Evolutionary conservation across 768 basidiomycete genomes (phyloP).

Genomic region (Boletellus ananiceps): DNA sequence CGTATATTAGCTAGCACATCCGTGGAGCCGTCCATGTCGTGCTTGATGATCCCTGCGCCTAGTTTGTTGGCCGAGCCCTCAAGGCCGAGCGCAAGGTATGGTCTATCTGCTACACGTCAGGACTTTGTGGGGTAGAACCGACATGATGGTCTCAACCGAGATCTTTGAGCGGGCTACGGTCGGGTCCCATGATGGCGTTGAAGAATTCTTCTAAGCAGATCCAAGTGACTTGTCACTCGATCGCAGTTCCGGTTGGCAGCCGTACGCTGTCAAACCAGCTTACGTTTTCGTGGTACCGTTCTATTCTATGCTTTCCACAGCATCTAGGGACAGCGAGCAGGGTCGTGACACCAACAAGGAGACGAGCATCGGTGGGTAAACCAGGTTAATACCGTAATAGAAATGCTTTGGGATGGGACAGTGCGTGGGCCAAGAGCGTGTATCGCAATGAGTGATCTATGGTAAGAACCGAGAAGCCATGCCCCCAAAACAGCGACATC

Average conservation of each 20-base stretch:
- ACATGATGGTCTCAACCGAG: slow-evolving; percentile 29
- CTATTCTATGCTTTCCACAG: not conserved
- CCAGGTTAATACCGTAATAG: slow-evolving; percentile 6
- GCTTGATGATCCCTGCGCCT: slow-evolving; percentile 88
- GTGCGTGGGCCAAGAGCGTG: slow-evolving; percentile 6
- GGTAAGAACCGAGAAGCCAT: slow-evolving; percentile 12
- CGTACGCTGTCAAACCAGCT: too few species aligned
- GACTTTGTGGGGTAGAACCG: slow-evolving; percentile 6
- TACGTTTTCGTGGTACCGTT: not conserved
- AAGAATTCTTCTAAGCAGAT: not conserved
- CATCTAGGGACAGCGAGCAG: not conserved
- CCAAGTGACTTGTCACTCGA: too few species aligned
- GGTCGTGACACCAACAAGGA: not conserved
- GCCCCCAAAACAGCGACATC: slow-evolving; percentile 2
- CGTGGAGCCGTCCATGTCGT: slow-evolving; percentile 66
- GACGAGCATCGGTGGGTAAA: not conserved
- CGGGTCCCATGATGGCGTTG: slow-evolving; percentile 16
- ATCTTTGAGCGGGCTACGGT: slow-evolving; percentile 25
- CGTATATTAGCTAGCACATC: slow-evolving; percentile 86
- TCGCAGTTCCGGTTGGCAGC: too few species aligned
- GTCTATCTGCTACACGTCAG: slow-evolving; percentile 43
- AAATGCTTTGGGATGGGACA: slow-evolving; percentile 8
- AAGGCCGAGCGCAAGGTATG: slow-evolving; percentile 87
- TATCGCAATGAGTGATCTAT: slow-evolving; percentile 21
- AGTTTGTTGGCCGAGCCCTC: slow-evolving; percentile 99